A percentile compares a stretch with the other conserved stretches of the same genome.
Evolutionary conservation across 345 rosid genomes (phyloP).

Genomic region (Moringa oleifera): DNA sequence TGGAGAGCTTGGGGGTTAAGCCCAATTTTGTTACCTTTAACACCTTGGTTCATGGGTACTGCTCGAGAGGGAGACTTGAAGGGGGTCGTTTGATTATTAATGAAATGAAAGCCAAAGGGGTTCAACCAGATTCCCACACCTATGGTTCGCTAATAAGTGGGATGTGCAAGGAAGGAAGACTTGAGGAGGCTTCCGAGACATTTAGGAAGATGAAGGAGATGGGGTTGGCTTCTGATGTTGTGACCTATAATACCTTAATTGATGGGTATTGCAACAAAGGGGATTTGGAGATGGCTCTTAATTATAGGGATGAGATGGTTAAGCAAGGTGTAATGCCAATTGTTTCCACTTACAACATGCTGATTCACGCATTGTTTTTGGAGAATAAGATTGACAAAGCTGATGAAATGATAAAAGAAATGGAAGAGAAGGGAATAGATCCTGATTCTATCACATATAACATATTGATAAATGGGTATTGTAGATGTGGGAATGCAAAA

Average conservation of each 20-base stretch:
- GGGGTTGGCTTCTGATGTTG: slow-evolving; percentile 67
- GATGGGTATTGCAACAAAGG: slow-evolving; percentile 71
- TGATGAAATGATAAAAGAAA: slow-evolving; percentile 55
- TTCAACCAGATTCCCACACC: slow-evolving; percentile 62
- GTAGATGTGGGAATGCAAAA: slow-evolving; percentile 61
- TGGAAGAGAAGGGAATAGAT: slow-evolving; percentile 50
- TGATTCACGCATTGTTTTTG: slow-evolving; percentile 80
- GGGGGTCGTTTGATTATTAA: slow-evolving; percentile 65
- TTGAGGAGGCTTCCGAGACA: slow-evolving; percentile 53
- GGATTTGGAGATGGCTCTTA: slow-evolving; percentile 54
- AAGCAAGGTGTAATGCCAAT: slow-evolving; percentile 55
- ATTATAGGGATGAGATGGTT: slow-evolving; percentile 76
- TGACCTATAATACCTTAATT: slow-evolving; percentile 73
- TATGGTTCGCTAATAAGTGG: slow-evolving; percentile 72
- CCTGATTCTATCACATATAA: slow-evolving; percentile 73
- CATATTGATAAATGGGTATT: slow-evolving; percentile 78
- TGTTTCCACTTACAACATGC: slow-evolving; percentile 69
- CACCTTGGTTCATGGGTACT: slow-evolving; percentile 72
- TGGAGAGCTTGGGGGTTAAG: slow-evolving; percentile 65
- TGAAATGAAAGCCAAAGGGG: slow-evolving; percentile 54
- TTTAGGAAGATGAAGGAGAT: slow-evolving; percentile 54
- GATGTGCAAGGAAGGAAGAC: slow-evolving; percentile 72
- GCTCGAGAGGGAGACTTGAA: slow-evolving; percentile 53
- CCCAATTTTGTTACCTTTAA: slow-evolving; percentile 77
- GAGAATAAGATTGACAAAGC: slow-evolving; percentile 59